These are phyloP conservation scores for Arthrocladium fulminans DNA, from an alignment of 2,329 filamentous ascomycete genomes.

Conservation along the genomic window DNA sequence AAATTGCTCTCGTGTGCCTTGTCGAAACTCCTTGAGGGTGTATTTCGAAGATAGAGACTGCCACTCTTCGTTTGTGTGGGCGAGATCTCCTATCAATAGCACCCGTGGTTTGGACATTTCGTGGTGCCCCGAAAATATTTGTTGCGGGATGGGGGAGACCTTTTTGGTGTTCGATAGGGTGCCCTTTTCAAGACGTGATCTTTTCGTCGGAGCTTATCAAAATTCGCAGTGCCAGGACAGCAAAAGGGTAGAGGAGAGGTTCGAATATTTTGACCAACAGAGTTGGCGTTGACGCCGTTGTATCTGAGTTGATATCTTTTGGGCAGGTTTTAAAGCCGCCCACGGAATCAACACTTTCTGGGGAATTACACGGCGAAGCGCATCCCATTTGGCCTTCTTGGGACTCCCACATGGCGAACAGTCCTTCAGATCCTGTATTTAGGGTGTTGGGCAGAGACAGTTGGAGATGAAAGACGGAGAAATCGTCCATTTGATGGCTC, in stretches of 20 bases:
- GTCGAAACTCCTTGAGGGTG: conserved; percentile 44
- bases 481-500: conserved; percentile 1
- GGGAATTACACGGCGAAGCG: background rate
- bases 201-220: background rate
- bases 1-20: conserved; percentile 48
- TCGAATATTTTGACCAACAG: conserved; percentile 2
- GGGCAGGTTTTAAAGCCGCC: background rate
- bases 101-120: conserved; percentile 26
- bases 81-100: conserved; percentile 38
- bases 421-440: background rate
- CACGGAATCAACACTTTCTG: background rate
- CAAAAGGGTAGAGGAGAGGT: conserved; percentile 4
- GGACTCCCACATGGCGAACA: conserved; percentile 1
- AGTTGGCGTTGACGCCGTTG: background rate
- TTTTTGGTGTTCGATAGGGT: background rate
- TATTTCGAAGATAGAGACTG: conserved; percentile 32
- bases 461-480: background rate
- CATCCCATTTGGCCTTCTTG: background rate
- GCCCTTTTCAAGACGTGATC: background rate
- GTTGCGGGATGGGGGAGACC: background rate
- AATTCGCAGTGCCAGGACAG: background rate
- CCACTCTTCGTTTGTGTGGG: conserved; percentile 37
- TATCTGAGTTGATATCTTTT: no score
- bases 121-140: background rate
- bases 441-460: background rate